A percentile compares a stretch with the other conserved stretches of the same genome.
These are phyloP conservation scores for Biscogniauxia marginata DNA, from an alignment of 2,329 filamentous ascomycete genomes.

Conservation along the genomic window DNA sequence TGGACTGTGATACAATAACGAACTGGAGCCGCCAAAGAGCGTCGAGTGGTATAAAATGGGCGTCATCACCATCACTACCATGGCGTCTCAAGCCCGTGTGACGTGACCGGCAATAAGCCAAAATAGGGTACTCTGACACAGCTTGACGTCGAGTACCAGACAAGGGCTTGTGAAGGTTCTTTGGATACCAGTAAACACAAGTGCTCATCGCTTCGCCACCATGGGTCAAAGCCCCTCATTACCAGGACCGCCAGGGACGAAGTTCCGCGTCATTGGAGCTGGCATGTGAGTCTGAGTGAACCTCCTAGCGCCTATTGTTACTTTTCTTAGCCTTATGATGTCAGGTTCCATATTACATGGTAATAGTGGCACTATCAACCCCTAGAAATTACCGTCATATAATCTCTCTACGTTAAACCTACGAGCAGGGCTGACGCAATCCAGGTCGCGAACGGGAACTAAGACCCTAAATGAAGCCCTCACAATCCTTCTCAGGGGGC, in stretches of 20 bases:
- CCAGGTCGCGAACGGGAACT: slow-evolving; percentile 37
- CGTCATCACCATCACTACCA: neutral
- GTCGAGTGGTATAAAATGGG: neutral
- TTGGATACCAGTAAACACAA: neutral
- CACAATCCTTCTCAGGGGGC: slow-evolving; percentile 34
- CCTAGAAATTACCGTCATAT: neutral
- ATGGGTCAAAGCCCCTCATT: slow-evolving; percentile 35
- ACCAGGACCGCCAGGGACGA: slow-evolving; percentile 33
- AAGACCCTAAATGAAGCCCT: slow-evolving; percentile 39
- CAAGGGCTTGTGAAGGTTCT: neutral
- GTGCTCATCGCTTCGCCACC: neutral
- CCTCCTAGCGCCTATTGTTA: slow-evolving; percentile 1
- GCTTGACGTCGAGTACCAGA: neutral
- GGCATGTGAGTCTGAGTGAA: slow-evolving; percentile 31
- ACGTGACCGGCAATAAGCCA: neutral
- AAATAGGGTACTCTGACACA: neutral
- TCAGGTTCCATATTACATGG: neutral
- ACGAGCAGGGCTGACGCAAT: slow-evolving; percentile 8
- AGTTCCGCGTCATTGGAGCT: slow-evolving; percentile 36
- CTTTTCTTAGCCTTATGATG: neutral
- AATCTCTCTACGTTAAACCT: neutral
- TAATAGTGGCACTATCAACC: neutral
- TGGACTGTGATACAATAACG: neutral
- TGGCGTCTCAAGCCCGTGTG: neutral
- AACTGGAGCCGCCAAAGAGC: neutral